These are phyloP conservation scores for Beauveria medogensis DNA, from an alignment of 2,329 filamentous ascomycete genomes.

Conservation along the genomic window DNA sequence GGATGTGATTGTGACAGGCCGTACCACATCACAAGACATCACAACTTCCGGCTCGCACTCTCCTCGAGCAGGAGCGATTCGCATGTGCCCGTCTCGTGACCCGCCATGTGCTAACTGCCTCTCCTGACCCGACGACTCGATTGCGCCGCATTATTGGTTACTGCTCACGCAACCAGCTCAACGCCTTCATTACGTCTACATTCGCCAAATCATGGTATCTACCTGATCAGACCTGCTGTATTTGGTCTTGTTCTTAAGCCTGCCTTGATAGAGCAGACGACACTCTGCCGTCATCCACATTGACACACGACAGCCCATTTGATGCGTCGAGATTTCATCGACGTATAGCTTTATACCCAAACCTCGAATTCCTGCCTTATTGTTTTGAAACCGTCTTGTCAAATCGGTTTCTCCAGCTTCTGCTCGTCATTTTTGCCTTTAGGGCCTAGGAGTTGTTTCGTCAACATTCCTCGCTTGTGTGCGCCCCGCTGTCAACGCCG, in stretches of 20 bases:
- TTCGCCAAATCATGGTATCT: constrained; percentile 22
- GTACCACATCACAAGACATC: neutral
- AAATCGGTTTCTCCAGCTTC: neutral
- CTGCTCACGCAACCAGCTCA: neutral
- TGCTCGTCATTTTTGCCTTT: neutral
- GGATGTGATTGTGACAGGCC: neutral
- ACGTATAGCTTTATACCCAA: constrained; percentile 1
- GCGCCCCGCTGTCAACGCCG: constrained; percentile 19
- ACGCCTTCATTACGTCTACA: neutral
- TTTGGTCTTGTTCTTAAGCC: constrained; percentile 16
- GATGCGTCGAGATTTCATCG: neutral
- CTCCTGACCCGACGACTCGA: constrained; percentile 1
- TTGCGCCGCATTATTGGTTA: neutral
- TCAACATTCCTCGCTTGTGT: constrained; percentile 22
- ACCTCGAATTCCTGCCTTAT: neutral
- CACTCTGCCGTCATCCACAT: constrained; percentile 14
- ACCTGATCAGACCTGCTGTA: constrained; percentile 18
- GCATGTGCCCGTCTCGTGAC: constrained; percentile 5
- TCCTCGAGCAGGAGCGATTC: constrained; percentile 1
- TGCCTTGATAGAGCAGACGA: neutral
- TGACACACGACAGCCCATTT: neutral
- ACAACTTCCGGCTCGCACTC: neutral
- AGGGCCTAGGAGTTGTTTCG: constrained; percentile 9
- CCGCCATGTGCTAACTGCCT: constrained; percentile 8
- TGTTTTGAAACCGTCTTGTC: neutral